Base-by-base conservation (phyloP, 1,284 basidiomycete genomes). In the Boletus subluridellus region DNA sequence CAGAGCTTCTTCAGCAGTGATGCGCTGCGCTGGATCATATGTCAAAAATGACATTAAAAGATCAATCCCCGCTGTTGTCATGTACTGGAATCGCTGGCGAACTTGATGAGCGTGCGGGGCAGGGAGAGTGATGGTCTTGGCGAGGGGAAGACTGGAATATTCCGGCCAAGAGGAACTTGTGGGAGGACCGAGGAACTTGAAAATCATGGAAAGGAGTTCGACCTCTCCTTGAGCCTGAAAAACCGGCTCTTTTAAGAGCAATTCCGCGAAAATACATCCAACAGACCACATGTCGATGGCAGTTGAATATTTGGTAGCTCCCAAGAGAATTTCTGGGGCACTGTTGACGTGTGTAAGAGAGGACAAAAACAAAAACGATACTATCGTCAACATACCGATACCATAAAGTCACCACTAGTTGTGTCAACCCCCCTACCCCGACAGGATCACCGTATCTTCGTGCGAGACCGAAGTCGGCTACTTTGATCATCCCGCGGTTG, bases 211-310 rank as follows among this genome's bases (percentile, higher is more conserved):
- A 52, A 99, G 80, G 64, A 99, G 88, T 69, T 99, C 96, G 14
- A 95, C 80, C 74, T 99, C 97, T 49, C 89, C 89, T 70, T 95
- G 91, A n/a, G 95, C 95, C 71, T 95, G 94, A 70, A 99, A 95
- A 14, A 99, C 78, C 1, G 97, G 94, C 71, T 95, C 94, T 63
- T 93, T 94, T 64, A 94, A 80, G 64, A 99, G 85, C 45, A 99
- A 80, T 73, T 99, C 97, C 28, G 92, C 96, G 72, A 99, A 98
- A 66, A 99, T 98, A 78, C 97, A 99, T 5, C 97, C 97, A n/a
- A 99, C 89, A 49, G 94, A 97, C 97, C 97, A 99, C 87, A 99
- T 89, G 74, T 99, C 97, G 65, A 99, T 88, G 1, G 95, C 91
- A 11, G 95, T 98, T 10, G 94, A 92, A 75, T 99, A 99, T 49